A percentile compares a stretch with the other conserved stretches of the same genome.
Evolutionary conservation across 768 basidiomycete species (phyloP).

Genomic region (Boletus bicolor): DNA sequence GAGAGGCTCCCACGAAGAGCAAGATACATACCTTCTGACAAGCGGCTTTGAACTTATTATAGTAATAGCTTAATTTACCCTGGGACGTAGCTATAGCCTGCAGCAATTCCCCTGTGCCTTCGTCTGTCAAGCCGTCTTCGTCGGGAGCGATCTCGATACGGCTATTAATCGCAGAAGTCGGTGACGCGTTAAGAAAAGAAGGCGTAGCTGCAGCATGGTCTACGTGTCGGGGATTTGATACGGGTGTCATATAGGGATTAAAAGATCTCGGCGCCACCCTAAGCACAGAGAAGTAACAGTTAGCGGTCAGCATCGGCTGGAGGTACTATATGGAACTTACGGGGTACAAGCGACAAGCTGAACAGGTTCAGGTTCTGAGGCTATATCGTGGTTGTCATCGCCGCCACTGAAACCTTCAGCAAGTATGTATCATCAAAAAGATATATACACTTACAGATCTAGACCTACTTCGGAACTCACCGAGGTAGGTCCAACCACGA

Average conservation of each 20-base stretch:
- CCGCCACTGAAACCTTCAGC: background rate
- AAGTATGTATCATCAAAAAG: background rate
- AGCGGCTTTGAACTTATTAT: slow-evolving; percentile 7
- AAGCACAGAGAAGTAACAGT: background rate
- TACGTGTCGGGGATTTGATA: slow-evolving; percentile 22
- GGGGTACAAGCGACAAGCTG: slow-evolving; percentile 13
- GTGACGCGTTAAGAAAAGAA: slow-evolving; percentile 1
- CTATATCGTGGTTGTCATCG: background rate
- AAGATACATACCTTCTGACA: slow-evolving; percentile 10
- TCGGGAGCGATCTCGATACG: background rate
- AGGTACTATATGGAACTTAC: slow-evolving; percentile 8
- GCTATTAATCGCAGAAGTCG: background rate
- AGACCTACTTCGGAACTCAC: background rate
- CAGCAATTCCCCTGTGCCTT: slow-evolving; percentile 6
- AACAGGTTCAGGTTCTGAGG: background rate
- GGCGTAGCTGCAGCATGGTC: background rate
- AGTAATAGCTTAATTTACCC: slow-evolving; percentile 14
- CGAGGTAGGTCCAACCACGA: background rate
- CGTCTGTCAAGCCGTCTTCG: background rate
- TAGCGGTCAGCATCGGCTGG: background rate
- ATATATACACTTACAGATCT: slow-evolving; percentile 8
- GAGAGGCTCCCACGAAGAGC: background rate
- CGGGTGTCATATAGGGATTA: slow-evolving; percentile 27
- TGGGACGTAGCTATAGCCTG: slow-evolving; percentile 17
- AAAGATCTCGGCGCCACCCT: slow-evolving; percentile 14